phyloP scores from a whole-genome alignment of 2,329 filamentous ascomycete species.

The Mycosphaerella arachidis region DNA sequence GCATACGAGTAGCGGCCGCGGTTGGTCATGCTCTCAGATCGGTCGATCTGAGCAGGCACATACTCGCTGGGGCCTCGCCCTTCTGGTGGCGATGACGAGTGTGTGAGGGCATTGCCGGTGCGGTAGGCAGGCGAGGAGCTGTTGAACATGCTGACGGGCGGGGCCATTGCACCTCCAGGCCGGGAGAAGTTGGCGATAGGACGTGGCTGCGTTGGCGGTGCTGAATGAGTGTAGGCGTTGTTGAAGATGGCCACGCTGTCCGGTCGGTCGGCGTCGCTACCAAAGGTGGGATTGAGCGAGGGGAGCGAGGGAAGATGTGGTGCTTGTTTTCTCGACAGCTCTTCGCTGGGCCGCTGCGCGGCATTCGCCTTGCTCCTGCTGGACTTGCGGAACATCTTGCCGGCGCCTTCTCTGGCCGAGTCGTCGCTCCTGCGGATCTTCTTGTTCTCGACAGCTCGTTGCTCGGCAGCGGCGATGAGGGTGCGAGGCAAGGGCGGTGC shows the following conservation, averaged over 20 bases:
- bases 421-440: slow-evolving; percentile 2
- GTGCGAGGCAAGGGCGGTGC: slow-evolving; percentile 14
- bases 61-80: slow-evolving; percentile 42
- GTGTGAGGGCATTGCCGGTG: slow-evolving; percentile 18
- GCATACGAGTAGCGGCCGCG: slow-evolving; percentile 95
- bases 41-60: slow-evolving; percentile 61
- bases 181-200: slow-evolving; percentile 32
- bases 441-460: not conserved
- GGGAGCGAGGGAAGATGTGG: slow-evolving; percentile 51
- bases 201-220: slow-evolving; percentile 43
- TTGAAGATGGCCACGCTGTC: slow-evolving; percentile 59
- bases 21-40: slow-evolving; percentile 92
- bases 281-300: slow-evolving; percentile 53
- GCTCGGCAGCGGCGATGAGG: slow-evolving; percentile 9
- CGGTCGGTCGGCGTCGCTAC: slow-evolving; percentile 61
- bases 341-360: no score
- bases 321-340: slow-evolving; percentile 38
- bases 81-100: slow-evolving; percentile 22
- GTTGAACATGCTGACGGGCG: slow-evolving; percentile 17
- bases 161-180: slow-evolving; percentile 22
- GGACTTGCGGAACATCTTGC: slow-evolving; percentile 30
- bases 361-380: slow-evolving; percentile 32
- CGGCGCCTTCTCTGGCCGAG: not conserved
- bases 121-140: slow-evolving; percentile 27
- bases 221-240: slow-evolving; percentile 34